phyloP scores from a whole-genome alignment of 768 basidiomycete species.

The Amanita pallidorosea region DNA sequence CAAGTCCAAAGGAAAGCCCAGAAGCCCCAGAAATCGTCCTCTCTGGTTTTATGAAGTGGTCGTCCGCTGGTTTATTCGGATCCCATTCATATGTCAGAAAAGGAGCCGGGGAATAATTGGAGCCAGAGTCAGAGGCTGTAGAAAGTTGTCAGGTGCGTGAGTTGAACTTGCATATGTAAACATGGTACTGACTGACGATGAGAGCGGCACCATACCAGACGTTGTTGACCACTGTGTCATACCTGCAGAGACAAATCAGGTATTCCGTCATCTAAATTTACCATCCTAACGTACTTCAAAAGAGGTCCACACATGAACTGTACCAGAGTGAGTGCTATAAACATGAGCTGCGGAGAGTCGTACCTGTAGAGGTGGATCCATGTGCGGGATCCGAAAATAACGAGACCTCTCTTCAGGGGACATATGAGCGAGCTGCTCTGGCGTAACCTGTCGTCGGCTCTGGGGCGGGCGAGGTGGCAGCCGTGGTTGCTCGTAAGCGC shows the following conservation, averaged over 20 bases:
- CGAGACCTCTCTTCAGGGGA: conserved; percentile 58
- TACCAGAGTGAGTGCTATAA: not conserved
- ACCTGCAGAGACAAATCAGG: conserved; percentile 28
- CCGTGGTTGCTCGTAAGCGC: conserved; percentile 28
- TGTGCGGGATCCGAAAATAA: conserved; percentile 44
- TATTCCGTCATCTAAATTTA: not conserved
- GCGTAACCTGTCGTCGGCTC: not conserved
- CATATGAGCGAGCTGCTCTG: conserved; percentile 33
- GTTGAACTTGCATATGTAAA: not conserved
- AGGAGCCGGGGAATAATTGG: conserved; percentile 67
- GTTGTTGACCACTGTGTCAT: conserved; percentile 74
- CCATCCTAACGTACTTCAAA: conserved; percentile 29
- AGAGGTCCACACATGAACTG: conserved; percentile 89
- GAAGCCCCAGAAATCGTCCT: conserved; percentile 11
- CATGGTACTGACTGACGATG: conserved; percentile 63
- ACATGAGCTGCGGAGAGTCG: conserved; percentile 5
- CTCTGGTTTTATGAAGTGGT: conserved; percentile 4
- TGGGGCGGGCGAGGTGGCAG: conserved; percentile 26
- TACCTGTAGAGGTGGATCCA: conserved; percentile 72
- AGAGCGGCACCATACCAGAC: conserved; percentile 87
- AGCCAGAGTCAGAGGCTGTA: conserved; percentile 68
- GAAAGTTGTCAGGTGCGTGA: not conserved
- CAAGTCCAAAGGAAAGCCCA: conserved; percentile 41
- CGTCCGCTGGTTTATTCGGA: conserved; percentile 27
- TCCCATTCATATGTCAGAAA: conserved; percentile 67